Evolutionary conservation across 1,284 basidiomycete species (phyloP).

Genomic region (Tylopilus orsonianus): DNA sequence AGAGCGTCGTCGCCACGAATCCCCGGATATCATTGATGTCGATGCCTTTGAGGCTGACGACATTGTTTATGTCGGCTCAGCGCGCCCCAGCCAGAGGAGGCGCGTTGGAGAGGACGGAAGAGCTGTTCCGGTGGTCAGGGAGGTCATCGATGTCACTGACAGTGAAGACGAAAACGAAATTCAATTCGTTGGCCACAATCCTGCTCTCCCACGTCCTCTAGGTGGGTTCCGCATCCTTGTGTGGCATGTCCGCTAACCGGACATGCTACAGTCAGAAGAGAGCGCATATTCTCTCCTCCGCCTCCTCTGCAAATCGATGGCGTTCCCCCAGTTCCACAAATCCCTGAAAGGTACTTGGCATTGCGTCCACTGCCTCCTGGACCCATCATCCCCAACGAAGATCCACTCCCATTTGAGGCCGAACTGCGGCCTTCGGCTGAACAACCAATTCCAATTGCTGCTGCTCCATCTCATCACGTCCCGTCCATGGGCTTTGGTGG

Average conservation of each 20-base stretch:
- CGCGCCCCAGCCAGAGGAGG: constrained; percentile 31
- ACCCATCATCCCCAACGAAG: constrained; percentile 40
- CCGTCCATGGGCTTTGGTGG: constrained; percentile 67
- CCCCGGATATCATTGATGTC: constrained; percentile 40
- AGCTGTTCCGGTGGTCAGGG: constrained; percentile 14
- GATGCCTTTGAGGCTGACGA: constrained; percentile 39
- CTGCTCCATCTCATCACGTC: constrained; percentile 52
- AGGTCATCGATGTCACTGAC: constrained; percentile 40
- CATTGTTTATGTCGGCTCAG: constrained; percentile 20
- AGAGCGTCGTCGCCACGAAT: constrained; percentile 14
- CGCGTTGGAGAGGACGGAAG: constrained; percentile 22
- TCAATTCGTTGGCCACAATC: constrained; percentile 28
- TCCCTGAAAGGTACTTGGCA: constrained; percentile 37
- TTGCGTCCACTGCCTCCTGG: constrained; percentile 29
- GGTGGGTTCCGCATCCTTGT: constrained; percentile 18
- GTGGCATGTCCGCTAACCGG: constrained; percentile 2
- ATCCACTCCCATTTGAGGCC: constrained; percentile 48
- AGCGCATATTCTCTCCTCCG: constrained; percentile 45
- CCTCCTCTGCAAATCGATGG: constrained; percentile 35
- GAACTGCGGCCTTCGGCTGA: constrained; percentile 22
- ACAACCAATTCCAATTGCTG: constrained; percentile 31
- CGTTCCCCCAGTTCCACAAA: constrained; percentile 41
- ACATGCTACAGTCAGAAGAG: constrained; percentile 17
- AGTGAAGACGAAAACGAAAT: constrained; percentile 43
- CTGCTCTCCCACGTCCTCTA: constrained; percentile 14